Evolutionary conservation across 257 asterid species (phyloP).

Genomic region (Lavandula angustifolia): DNA sequence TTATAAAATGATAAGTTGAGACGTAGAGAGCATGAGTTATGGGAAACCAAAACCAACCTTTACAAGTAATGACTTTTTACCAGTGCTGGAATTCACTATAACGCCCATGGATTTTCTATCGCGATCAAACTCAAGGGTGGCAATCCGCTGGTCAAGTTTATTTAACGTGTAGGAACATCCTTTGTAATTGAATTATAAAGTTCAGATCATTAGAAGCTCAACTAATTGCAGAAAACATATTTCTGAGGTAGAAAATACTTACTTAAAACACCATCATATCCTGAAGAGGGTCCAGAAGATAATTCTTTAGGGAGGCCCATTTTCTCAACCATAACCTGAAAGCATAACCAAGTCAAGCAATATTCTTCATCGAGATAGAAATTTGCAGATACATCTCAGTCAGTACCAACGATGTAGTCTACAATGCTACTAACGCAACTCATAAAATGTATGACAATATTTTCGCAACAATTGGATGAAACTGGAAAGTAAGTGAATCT

Average conservation of each 20-base stretch:
- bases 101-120: slow-evolving; percentile 99
- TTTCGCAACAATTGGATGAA: slow-evolving; percentile 9
- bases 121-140: slow-evolving; percentile 97
- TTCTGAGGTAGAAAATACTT: slow-evolving; percentile 37
- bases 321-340: slow-evolving; percentile 94
- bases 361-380: slow-evolving; percentile 10
- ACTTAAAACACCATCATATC: slow-evolving; percentile 60
- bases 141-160: slow-evolving; percentile 72
- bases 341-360: slow-evolving; percentile 26
- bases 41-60: slow-evolving; percentile 54
- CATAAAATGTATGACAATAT: neutral
- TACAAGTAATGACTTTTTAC: slow-evolving; percentile 68
- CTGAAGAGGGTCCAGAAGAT: slow-evolving; percentile 54
- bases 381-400: neutral
- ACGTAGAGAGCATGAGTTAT: slow-evolving; percentile 6
- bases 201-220: slow-evolving; percentile 35
- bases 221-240: neutral
- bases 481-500: neutral
- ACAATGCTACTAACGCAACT: neutral
- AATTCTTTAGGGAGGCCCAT: slow-evolving; percentile 83
- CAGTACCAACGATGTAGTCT: slow-evolving; percentile 11
- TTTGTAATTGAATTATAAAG: slow-evolving; percentile 33
- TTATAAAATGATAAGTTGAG: slow-evolving; percentile 1
- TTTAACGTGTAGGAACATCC: slow-evolving; percentile 82
- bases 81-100: slow-evolving; percentile 66